Evolutionary conservation across 805 yeast genomes (phyloP).

Genomic region (Hanseniaspora clermontiae): DNA sequence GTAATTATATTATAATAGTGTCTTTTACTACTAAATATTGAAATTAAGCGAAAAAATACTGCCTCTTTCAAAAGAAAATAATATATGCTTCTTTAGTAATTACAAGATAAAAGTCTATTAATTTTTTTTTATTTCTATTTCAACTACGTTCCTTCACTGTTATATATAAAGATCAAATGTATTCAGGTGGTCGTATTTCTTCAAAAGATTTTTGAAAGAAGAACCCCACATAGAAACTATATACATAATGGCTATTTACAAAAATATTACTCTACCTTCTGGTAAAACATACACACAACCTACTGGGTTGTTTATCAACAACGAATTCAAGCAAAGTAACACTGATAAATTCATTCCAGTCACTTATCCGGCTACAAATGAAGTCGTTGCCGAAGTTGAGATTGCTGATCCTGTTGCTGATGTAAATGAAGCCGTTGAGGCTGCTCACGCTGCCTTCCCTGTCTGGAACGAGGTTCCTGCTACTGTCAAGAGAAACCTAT

Average conservation of each 20-base stretch:
- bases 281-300: conserved; percentile 61
- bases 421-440: conserved; percentile 36
- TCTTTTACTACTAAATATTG: background rate
- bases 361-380: conserved; percentile 13
- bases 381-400: conserved; percentile 11
- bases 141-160: too few relatives aligned
- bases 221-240: too few relatives aligned
- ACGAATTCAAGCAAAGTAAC: conserved; percentile 49
- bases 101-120: background rate
- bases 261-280: conserved; percentile 45
- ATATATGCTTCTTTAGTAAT: background rate
- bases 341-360: conserved; percentile 34
- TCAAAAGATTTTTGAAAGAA: too few relatives aligned
- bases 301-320: conserved; percentile 64
- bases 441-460: conserved; percentile 35
- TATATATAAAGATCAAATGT: too few relatives aligned
- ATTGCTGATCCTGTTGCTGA: conserved; percentile 22
- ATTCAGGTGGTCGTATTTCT: too few relatives aligned
- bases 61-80: background rate
- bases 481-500: conserved; percentile 11
- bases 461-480: conserved; percentile 12
- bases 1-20: too few relatives aligned
- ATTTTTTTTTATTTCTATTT: background rate
- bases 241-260: conserved; percentile 13
- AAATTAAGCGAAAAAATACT: background rate